phyloP scores from a whole-genome alignment of 345 rosid species.

The Raphanus raphanistrum region DNA sequence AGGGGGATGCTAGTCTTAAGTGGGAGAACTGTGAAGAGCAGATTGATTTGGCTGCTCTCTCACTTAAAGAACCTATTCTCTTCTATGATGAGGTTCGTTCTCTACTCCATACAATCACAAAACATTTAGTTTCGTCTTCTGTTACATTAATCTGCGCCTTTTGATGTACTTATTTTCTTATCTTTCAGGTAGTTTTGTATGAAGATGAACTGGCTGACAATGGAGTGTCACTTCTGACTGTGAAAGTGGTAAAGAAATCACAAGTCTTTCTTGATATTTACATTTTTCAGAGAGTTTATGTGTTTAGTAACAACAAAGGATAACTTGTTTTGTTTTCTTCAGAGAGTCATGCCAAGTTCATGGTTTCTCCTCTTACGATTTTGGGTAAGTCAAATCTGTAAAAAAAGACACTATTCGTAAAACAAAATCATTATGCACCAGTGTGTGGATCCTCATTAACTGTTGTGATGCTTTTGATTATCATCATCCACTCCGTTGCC shows the following conservation, averaged over 20 bases:
- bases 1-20: slow-evolving; percentile 38
- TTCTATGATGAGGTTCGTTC: slow-evolving; percentile 85
- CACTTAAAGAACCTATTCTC: slow-evolving; percentile 92
- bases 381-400: slow-evolving; percentile 67
- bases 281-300: slow-evolving; percentile 2
- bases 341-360: slow-evolving; percentile 96
- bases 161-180: slow-evolving; percentile 21
- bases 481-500: slow-evolving; percentile 1
- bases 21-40: slow-evolving; percentile 86
- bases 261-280: neutral
- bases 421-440: neutral
- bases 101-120: neutral
- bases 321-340: slow-evolving; percentile 28
- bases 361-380: slow-evolving; percentile 97
- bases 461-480: neutral
- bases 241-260: slow-evolving; percentile 76
- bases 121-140: neutral
- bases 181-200: slow-evolving; percentile 76
- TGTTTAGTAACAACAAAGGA: slow-evolving; percentile 1
- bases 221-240: slow-evolving; percentile 86
- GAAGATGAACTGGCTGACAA: slow-evolving; percentile 98
- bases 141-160: neutral
- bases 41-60: slow-evolving; percentile 71
- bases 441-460: slow-evolving; percentile 6
- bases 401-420: neutral